Percentiles rank a stretch among this genome's conserved stretches.
phyloP scores from a whole-genome alignment of 345 rosid species.

The Murraya koenigii region DNA sequence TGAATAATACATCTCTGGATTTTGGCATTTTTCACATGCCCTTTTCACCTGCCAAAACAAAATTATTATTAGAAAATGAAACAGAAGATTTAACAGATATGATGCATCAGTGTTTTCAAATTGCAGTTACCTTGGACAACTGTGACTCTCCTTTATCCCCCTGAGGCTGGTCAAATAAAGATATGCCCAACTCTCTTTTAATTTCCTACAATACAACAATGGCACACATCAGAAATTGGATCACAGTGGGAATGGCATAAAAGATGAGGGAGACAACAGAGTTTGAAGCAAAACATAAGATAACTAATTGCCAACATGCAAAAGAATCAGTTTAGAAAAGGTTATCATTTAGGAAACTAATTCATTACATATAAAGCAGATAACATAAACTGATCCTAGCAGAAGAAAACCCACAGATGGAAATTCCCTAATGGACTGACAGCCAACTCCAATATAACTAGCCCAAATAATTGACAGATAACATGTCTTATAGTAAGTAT shows the following conservation, averaged over 20 bases:
- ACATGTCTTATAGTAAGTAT: not conserved
- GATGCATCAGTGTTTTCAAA: not conserved
- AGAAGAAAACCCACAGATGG: not conserved
- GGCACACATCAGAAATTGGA: not conserved
- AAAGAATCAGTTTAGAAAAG: not conserved
- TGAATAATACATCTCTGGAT: constrained; percentile 32
- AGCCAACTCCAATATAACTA: not conserved
- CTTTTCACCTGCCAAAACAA: constrained; percentile 24
- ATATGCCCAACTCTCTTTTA: constrained; percentile 44
- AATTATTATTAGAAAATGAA: not conserved
- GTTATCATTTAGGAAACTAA: not conserved
- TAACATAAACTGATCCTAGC: not conserved
- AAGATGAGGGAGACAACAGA: not conserved
- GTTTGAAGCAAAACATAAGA: not conserved
- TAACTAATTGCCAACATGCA: not conserved
- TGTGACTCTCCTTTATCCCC: constrained; percentile 13
- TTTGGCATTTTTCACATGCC: constrained; percentile 39
- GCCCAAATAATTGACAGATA: not conserved
- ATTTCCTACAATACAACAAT: constrained; percentile 29
- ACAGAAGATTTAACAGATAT: constrained; percentile 1
- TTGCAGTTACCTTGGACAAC: constrained; percentile 22
- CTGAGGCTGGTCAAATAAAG: constrained; percentile 21
- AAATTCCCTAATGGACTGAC: too few species aligned
- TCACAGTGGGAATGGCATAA: not conserved
- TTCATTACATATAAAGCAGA: not conserved